Evolutionary conservation across 2,329 filamentous ascomycete species (phyloP).

Genomic region (Pseudopyrenochaeta lycopersici): DNA sequence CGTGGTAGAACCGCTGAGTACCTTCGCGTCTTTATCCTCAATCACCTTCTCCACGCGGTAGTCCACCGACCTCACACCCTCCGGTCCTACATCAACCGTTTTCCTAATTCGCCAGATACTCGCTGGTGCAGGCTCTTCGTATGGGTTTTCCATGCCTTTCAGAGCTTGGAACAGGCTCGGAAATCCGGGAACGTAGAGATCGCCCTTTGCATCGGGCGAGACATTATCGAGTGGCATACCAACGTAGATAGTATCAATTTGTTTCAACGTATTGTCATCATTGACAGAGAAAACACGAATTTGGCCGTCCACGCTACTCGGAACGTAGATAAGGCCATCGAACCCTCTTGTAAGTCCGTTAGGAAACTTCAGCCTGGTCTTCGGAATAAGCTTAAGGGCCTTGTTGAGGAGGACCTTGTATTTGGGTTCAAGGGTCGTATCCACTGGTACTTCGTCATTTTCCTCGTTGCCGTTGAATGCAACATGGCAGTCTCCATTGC

Average conservation of each 20-base stretch:
- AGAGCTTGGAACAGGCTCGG: conserved; percentile 14
- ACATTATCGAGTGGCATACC: conserved; percentile 42
- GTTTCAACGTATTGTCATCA: conserved; percentile 20
- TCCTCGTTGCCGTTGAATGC: conserved; percentile 20
- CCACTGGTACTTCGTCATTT: not conserved
- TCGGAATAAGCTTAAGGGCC: conserved; percentile 11
- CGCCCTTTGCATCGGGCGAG: conserved; percentile 33
- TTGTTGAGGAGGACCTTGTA: conserved; percentile 12
- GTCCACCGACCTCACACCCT: conserved; percentile 6
- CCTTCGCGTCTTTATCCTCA: conserved; percentile 31
- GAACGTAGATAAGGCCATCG: conserved; percentile 39
- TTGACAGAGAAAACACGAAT: conserved; percentile 32
- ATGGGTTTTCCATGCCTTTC: conserved; percentile 26
- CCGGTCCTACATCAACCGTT: conserved; percentile 2
- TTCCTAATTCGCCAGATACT: conserved; percentile 34
- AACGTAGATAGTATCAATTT: conserved; percentile 31
- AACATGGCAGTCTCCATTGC: conserved; percentile 24
- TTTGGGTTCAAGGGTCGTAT: not conserved
- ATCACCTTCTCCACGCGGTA: conserved; percentile 37
- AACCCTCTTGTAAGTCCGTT: conserved; percentile 35
- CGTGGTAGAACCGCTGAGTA: conserved; percentile 35
- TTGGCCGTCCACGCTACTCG: conserved; percentile 33
- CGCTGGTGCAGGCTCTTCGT: conserved; percentile 17
- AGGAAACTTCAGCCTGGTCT: conserved; percentile 37
- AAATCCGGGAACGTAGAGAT: conserved; percentile 36